Base-by-base conservation (phyloP, 805 yeast genomes). In the Wickerhamiella occidentalis region DNA sequence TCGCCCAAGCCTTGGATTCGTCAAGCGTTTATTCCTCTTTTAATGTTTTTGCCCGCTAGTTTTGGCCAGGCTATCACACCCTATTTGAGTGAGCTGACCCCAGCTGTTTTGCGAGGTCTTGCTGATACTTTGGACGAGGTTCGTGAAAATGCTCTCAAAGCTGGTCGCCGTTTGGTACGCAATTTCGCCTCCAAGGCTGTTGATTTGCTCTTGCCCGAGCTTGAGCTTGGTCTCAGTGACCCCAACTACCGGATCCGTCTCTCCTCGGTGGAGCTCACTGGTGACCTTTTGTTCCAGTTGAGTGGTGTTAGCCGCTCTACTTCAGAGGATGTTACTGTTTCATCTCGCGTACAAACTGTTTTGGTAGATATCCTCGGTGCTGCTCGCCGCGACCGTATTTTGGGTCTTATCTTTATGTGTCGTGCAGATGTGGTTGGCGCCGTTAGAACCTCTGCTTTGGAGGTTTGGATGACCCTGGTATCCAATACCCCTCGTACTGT, bases 401-500 rank as follows among this genome's bases (percentile, higher is more conserved):
- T 92, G 58, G 77, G 96, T 0, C 72, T 88, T n/a, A 70, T 92
- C 57, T 92, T 87, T 65, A 79, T 92, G 29, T 88, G 96, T 65
- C 87, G 98, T 65, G 85, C 95, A 12, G 99, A 92, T 70, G 77
- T 80, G 36, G 77, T 92, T 35, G 85, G 85, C 57, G 73, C 80
- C 56, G 99, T 92, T 23, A 80, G 98, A 59, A 79, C 79, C 55
- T 84, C 94, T 22, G 80, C 97, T 11, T 78, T 85, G 52, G 96
- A 92, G 59, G 86, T 92, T 43, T 92, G 99, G 99, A 88, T 88
- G 68, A 86, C 95, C 0, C 72, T 92, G 61, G 96, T 92, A 47
- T 84, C 95, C 44, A 92, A 92, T 64, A 92, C 98, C 19, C 97
- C 98, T 40, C 79, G 84, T 61, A 85, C 95, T 3, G 82, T 92